These are phyloP conservation scores for Candida frijolesensis DNA, from an alignment of 1,139 yeast genomes.

Conservation along the genomic window DNA sequence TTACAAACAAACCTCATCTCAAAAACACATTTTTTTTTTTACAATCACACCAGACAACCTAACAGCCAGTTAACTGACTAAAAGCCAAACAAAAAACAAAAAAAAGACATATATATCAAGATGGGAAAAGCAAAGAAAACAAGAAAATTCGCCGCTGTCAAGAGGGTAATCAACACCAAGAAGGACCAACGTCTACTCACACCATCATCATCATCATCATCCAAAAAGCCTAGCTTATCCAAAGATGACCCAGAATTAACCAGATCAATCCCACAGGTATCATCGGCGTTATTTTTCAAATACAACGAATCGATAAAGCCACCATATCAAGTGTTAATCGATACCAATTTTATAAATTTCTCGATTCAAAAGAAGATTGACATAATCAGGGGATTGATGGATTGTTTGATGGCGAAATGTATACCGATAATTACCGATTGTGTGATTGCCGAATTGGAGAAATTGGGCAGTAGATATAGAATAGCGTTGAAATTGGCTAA, in stretches of 20 bases:
- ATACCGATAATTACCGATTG: slow-evolving; percentile 96
- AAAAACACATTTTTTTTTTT: background rate
- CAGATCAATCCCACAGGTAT: slow-evolving; percentile 87
- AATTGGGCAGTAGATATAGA: slow-evolving; percentile 90
- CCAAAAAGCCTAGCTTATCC: slow-evolving; percentile 20
- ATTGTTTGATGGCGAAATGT: slow-evolving; percentile 89
- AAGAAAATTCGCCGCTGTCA: slow-evolving; percentile 91
- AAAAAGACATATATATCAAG: background rate
- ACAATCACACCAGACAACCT: background rate
- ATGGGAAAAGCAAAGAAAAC: slow-evolving; percentile 98
- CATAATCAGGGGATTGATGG: slow-evolving; percentile 94
- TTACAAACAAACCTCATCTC: slow-evolving; percentile 1
- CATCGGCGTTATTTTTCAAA: slow-evolving; percentile 93
- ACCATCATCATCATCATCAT: slow-evolving; percentile 25
- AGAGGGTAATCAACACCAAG: slow-evolving; percentile 66
- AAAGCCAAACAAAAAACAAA: too few relatives aligned
- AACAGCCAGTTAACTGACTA: background rate
- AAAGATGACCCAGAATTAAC: slow-evolving; percentile 79
- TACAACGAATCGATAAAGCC: slow-evolving; percentile 93
- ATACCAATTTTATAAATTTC: slow-evolving; percentile 95
- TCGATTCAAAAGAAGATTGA: slow-evolving; percentile 95
- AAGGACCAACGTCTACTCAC: slow-evolving; percentile 66
- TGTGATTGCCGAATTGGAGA: slow-evolving; percentile 96
- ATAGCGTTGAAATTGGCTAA: slow-evolving; percentile 91
- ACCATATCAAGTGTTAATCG: slow-evolving; percentile 92